These are phyloP conservation scores for Kockiozyma suomiensis DNA, from an alignment of 805 yeast genomes.

Conservation along the genomic window DNA sequence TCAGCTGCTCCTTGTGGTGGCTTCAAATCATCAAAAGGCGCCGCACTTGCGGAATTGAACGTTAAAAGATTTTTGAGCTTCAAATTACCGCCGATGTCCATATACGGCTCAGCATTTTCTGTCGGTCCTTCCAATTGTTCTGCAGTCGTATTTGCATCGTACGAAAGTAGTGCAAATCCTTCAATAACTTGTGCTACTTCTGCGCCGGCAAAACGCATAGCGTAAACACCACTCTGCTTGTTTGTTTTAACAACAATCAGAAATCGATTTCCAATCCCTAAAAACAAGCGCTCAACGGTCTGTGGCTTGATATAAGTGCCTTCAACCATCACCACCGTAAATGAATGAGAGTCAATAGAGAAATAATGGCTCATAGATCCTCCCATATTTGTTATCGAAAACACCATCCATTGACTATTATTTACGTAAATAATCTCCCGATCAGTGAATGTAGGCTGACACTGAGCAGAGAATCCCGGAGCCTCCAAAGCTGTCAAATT, in stretches of 20 bases:
- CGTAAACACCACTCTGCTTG: conserved; percentile 50
- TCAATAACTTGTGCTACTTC: conserved; percentile 7
- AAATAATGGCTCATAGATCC: background rate
- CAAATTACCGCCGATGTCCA: conserved; percentile 8
- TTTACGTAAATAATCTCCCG: conserved; percentile 9
- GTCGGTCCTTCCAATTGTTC: background rate
- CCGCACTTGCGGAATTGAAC: background rate
- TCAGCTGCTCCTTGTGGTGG: conserved; percentile 11
- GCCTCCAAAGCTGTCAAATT: conserved; percentile 4
- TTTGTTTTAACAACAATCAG: conserved; percentile 56
- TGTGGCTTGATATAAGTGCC: conserved; percentile 6
- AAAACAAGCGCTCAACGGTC: conserved; percentile 3
- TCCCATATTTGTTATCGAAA: conserved; percentile 7
- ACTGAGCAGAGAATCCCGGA: conserved; percentile 14
- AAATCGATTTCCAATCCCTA: conserved; percentile 12
- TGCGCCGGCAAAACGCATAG: conserved; percentile 16
- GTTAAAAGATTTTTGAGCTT: background rate
- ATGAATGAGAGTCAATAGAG: conserved; percentile 12
- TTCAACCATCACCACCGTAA: conserved; percentile 14
- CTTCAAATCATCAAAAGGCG: background rate
- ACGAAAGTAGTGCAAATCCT: conserved; percentile 6
- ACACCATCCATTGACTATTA: conserved; percentile 2
- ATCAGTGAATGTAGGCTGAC: conserved; percentile 3
- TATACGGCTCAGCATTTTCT: background rate
- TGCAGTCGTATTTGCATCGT: background rate